Conservation (phyloP, 225 moss, liverwort and hornwort genomes). For the Thuidium tamariscinum region DNA sequence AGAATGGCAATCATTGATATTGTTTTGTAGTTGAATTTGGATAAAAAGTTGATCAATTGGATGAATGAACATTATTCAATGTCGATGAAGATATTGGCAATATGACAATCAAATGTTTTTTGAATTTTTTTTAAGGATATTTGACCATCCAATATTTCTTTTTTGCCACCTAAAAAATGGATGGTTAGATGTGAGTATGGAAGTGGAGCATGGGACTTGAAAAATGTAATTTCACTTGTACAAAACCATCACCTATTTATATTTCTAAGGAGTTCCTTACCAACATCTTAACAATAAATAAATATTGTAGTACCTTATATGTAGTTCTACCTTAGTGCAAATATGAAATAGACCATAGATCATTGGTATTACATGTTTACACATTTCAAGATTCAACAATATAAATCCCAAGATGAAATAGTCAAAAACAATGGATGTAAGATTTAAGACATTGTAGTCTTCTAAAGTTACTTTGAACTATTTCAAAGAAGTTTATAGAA, state of each 20-base stretch:
- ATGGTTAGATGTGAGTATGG: neutral
- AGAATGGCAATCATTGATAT: neutral
- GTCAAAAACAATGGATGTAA: neutral
- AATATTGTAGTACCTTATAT: neutral
- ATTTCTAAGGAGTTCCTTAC: neutral
- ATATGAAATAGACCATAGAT: neutral
- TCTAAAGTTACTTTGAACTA: accelerated
- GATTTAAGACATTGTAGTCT: neutral
- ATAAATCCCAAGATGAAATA: neutral
- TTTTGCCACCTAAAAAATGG: neutral
- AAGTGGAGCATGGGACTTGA: accelerated
- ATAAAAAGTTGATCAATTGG: neutral
- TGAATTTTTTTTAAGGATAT: neutral
- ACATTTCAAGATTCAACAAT: neutral
- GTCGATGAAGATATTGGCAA: neutral
- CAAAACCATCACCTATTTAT: neutral
- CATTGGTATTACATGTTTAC: neutral
- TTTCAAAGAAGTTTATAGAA: neutral
- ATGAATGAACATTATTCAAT: no score
- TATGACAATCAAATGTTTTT: neutral
- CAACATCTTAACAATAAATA: neutral
- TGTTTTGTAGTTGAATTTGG: neutral
- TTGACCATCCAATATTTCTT: accelerated
- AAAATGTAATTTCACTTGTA: no score
- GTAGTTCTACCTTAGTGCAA: neutral